phyloP scores from a whole-genome alignment of 129 eudicot species.

The Kitagawia praeruptora region DNA sequence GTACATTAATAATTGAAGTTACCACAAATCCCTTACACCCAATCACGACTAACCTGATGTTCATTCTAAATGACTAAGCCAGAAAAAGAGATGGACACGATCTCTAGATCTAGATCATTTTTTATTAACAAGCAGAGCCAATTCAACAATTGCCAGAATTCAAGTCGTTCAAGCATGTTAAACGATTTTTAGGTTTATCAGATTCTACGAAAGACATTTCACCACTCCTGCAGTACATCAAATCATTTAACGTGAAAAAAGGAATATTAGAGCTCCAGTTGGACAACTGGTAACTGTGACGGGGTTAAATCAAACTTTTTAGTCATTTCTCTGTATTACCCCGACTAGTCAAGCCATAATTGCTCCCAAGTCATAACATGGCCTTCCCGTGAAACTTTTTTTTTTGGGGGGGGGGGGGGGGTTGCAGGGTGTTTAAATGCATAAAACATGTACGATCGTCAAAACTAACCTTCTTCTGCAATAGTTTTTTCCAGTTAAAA shows the following conservation, averaged over 20 bases:
- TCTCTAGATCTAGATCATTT: background rate
- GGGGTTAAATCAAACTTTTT: no score
- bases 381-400: no score
- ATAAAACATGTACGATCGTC: background rate
- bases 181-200: background rate
- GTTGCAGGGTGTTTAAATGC: background rate
- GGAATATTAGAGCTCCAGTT: no score
- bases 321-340: no score
- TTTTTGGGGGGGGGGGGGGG: no score
- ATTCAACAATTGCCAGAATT: background rate
- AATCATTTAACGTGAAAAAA: no score
- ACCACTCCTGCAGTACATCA: background rate
- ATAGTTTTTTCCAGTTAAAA: constrained; percentile 93
- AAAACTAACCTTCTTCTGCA: constrained; percentile 78
- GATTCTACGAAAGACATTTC: background rate
- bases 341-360: no score
- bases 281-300: no score
- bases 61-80: background rate
- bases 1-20: background rate
- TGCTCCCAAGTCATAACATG: background rate
- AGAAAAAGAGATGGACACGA: background rate
- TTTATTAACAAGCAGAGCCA: background rate
- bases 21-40: background rate
- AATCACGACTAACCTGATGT: background rate
- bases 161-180: background rate